Conservation (phyloP, 75 land plant genomes). For the Cunninghamia lanceolata region DNA sequence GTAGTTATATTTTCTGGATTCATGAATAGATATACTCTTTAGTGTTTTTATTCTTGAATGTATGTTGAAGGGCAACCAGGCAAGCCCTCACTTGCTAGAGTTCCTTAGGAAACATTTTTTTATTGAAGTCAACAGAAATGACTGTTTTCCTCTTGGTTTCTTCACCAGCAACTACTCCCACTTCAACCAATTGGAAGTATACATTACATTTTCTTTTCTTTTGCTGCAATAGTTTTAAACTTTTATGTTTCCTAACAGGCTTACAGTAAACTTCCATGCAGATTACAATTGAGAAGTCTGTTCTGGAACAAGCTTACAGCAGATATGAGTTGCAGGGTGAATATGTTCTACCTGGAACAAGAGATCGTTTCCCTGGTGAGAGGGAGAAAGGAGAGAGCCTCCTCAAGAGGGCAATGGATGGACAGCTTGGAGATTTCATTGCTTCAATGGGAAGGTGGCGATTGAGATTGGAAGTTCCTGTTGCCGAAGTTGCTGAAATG, state of each 20-base stretch:
- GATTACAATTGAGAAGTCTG: constrained; percentile 91
- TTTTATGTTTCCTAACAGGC: not conserved
- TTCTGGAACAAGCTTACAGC: constrained; percentile 86
- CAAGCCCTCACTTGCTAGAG: not conserved
- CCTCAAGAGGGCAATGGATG: constrained; percentile 74
- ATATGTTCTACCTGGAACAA: constrained; percentile 93
- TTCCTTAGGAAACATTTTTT: not conserved
- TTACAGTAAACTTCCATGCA: constrained; percentile 16
- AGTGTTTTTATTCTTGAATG: not conserved
- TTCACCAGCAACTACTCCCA: not conserved
- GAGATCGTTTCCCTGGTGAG: constrained; percentile 50
- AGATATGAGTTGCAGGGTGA: constrained; percentile 97
- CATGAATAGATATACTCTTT: not conserved
- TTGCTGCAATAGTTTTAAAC: constrained; percentile 9
- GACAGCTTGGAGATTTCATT: constrained; percentile 79
- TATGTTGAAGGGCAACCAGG: not conserved
- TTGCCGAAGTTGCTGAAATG: constrained; percentile 96
- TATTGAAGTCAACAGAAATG: not conserved
- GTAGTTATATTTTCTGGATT: not conserved
- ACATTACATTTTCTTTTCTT: not conserved
- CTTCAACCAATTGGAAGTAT: not conserved
- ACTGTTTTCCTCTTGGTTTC: not conserved
- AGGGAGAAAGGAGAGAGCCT: constrained; percentile 49
- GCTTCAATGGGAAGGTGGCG: constrained; percentile 99
- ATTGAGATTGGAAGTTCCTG: constrained; percentile 95